A percentile compares a stretch with the other conserved stretches of the same genome.
Conservation (phyloP, 1,284 basidiomycete genomes). For the Chalciporus sp. region DNA sequence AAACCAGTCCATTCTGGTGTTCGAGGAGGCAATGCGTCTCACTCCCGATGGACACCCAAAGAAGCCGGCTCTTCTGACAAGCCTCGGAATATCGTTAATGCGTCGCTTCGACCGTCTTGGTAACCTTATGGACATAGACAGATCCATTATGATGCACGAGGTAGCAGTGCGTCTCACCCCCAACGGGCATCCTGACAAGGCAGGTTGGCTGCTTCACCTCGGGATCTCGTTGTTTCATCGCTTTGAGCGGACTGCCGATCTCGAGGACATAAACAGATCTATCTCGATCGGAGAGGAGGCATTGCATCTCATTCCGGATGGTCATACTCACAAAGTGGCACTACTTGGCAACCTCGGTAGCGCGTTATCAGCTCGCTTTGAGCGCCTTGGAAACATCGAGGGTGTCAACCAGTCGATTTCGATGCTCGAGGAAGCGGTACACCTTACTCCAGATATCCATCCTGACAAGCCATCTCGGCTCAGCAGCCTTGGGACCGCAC, state of each 20-base stretch:
- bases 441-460: not conserved
- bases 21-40: not conserved
- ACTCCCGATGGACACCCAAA: not conserved
- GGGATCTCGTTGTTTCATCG: too few species aligned
- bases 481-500: too few species aligned
- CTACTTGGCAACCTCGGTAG: too few species aligned
- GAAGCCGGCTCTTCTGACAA: not conserved
- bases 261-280: too few species aligned
- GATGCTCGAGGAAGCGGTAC: not conserved
- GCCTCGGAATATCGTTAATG: not conserved
- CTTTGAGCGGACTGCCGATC: too few species aligned
- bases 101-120: not conserved
- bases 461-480: not conserved
- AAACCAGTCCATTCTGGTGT: not conserved
- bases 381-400: not conserved
- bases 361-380: too few species aligned
- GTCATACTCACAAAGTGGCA: not conserved
- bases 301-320: not conserved
- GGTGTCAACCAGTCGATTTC: not conserved
- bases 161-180: not conserved
- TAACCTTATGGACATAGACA: not conserved
- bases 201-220: not conserved
- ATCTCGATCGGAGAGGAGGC: not conserved
- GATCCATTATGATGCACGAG: too few species aligned
- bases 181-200: not conserved